Conservation (phyloP, 805 yeast species). For the Candida hungchunana region DNA sequence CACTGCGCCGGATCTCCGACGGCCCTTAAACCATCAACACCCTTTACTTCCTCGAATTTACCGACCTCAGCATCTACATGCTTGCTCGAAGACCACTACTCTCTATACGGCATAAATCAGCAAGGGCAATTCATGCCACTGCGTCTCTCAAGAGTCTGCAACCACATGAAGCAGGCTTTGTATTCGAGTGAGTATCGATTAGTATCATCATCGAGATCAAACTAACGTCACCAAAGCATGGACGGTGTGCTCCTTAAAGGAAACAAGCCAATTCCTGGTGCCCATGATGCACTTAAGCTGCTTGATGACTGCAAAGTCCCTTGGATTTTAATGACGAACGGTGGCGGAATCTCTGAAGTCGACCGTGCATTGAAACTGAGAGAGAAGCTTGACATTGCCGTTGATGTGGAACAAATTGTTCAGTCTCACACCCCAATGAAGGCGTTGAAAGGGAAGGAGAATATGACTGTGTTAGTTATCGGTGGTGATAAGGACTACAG, state of each 20-base stretch:
- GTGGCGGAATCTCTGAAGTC: constrained; percentile 75
- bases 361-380: constrained; percentile 54
- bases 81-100: no score
- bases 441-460: constrained; percentile 45
- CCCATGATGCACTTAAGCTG: constrained; percentile 52
- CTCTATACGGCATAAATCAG: no score
- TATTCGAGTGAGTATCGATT: constrained; percentile 13
- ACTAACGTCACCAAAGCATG: constrained; percentile 36
- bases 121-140: constrained; percentile 1
- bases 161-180: constrained; percentile 13
- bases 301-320: constrained; percentile 59
- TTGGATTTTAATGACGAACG: constrained; percentile 81
- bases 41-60: no score
- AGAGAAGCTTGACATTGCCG: constrained; percentile 32
- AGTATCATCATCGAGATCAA: background rate
- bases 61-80: no score
- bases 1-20: no score
- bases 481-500: constrained; percentile 76
- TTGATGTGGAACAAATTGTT: constrained; percentile 51
- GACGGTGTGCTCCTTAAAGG: constrained; percentile 90
- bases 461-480: constrained; percentile 65
- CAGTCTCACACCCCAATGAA: constrained; percentile 88
- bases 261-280: constrained; percentile 57
- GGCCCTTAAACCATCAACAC: no score
- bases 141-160: constrained; percentile 1